phyloP scores from a whole-genome alignment of 2,329 filamentous ascomycete genomes.

The Pseudovirgaria hyperparasitica region DNA sequence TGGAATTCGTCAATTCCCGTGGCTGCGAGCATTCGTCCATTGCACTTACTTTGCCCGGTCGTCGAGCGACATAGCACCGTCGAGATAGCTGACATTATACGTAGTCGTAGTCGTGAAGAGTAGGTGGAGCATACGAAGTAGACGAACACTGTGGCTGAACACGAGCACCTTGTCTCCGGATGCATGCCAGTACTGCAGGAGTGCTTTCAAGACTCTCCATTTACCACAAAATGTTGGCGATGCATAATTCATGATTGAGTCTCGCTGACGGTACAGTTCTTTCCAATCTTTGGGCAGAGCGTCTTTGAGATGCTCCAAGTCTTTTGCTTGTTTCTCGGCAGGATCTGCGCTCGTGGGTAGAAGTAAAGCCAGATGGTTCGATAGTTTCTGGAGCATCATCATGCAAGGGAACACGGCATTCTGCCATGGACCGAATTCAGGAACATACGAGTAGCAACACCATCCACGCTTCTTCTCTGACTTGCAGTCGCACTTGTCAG shows the following conservation, averaged over 20 bases:
- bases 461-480: conserved; percentile 62
- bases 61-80: conserved; percentile 71
- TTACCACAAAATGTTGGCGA: conserved; percentile 93
- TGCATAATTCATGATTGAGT: conserved; percentile 67
- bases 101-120: conserved; percentile 71
- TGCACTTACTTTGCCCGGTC: conserved; percentile 74
- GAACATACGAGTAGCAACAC: conserved; percentile 57
- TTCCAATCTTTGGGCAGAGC: conserved; percentile 67
- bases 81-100: conserved; percentile 85
- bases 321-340: conserved; percentile 62
- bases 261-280: conserved; percentile 58
- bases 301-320: conserved; percentile 58
- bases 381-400: conserved; percentile 68
- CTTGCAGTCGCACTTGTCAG: conserved; percentile 56
- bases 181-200: conserved; percentile 79
- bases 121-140: conserved; percentile 72
- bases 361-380: conserved; percentile 84
- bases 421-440: conserved; percentile 52
- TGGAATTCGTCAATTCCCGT: conserved; percentile 15
- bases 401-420: conserved; percentile 76
- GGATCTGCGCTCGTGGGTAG: conserved; percentile 56
- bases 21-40: conserved; percentile 18
- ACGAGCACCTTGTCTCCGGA: conserved; percentile 91
- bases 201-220: conserved; percentile 80
- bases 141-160: conserved; percentile 81